Conservation (phyloP, 2,329 filamentous ascomycete genomes). For the Xylaria sp. region DNA sequence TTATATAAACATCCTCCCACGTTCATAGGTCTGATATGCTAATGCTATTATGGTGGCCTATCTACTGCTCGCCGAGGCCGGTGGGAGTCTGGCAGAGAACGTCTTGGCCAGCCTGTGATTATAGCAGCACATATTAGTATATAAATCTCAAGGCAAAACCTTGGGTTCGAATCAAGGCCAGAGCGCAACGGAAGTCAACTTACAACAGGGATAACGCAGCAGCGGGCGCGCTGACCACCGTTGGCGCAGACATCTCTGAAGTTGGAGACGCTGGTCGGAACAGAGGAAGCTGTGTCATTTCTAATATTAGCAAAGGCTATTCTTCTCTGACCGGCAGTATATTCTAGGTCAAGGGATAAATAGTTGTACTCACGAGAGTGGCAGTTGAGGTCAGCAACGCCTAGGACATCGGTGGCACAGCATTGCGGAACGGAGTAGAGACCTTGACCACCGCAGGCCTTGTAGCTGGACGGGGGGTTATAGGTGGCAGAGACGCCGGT, state of each 20-base stretch:
- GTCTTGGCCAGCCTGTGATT: slow-evolving; percentile 12
- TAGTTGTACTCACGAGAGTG: slow-evolving; percentile 5
- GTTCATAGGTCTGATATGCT: neutral
- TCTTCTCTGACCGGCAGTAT: neutral
- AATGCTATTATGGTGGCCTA: neutral
- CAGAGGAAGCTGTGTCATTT: slow-evolving; percentile 4
- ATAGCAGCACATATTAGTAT: neutral
- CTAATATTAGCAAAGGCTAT: neutral
- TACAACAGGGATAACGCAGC: slow-evolving; percentile 60
- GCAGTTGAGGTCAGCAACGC: slow-evolving; percentile 14
- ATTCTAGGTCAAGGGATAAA: neutral
- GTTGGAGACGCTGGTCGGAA: neutral
- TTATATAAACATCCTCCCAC: neutral
- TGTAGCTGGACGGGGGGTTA: neutral
- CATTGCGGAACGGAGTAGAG: slow-evolving; percentile 20
- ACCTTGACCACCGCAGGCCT: neutral
- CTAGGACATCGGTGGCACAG: slow-evolving; percentile 17
- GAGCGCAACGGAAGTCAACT: slow-evolving; percentile 28
- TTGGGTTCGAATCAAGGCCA: neutral
- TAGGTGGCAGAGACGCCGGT: neutral
- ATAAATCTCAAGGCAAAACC: neutral
- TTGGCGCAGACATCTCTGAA: slow-evolving; percentile 50
- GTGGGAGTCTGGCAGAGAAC: slow-evolving; percentile 21
- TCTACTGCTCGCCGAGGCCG: slow-evolving; percentile 23
- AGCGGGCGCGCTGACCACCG: slow-evolving; percentile 60